Base-by-base conservation (phyloP, 2,329 filamentous ascomycete genomes). In the Hypoxylon sp. region DNA sequence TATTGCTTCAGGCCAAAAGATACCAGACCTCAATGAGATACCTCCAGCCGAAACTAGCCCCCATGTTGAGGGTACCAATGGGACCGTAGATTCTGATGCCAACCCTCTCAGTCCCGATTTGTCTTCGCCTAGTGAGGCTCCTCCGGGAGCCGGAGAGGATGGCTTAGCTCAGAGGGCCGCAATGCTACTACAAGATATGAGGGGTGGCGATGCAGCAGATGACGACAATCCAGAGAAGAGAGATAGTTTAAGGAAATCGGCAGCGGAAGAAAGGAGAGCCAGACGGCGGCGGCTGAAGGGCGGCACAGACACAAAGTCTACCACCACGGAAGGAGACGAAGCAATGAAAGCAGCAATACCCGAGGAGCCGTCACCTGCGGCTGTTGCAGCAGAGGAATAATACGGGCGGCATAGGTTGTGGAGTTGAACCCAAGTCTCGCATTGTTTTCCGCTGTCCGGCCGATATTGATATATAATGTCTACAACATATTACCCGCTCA, bases 111-210 rank as follows among this genome's bases (percentile, higher is more conserved):
- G 86, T 65, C 87, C 90, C 0, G 78, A 78, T 12, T 60, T 81
- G 51, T 74, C 78, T 50, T 82, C 83, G 8, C 81, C 83, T 2
- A 77, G 79, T 30, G 70, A 70, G 43, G 65, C 61, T 32, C 80
- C 73, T 29, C 65, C 70, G 9, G 71, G 60, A 54, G 69, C 55
- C n/a, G 80, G 81, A 53, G 85, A 86, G 63, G 85, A 94, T 78
- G 93, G 97, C 69, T 89, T 98, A 27, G 94, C 93, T 2, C 91
- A 94, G 71, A 88, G 94, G 55, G 94, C 95, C 2, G 93, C 93
- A 1, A 88, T 90, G 69, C 82, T 97, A 77, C 83, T 98, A 29
- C 92, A 97, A 75, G 93, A 93, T 47, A 90, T 97, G 78, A 88
- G 93, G 63, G 85, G 87, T 25, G 86, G 87, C 43, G 87, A 90